Evolutionary conservation across 2,329 filamentous ascomycete species (phyloP).

Genomic region (Aspergillus luchuensis): DNA sequence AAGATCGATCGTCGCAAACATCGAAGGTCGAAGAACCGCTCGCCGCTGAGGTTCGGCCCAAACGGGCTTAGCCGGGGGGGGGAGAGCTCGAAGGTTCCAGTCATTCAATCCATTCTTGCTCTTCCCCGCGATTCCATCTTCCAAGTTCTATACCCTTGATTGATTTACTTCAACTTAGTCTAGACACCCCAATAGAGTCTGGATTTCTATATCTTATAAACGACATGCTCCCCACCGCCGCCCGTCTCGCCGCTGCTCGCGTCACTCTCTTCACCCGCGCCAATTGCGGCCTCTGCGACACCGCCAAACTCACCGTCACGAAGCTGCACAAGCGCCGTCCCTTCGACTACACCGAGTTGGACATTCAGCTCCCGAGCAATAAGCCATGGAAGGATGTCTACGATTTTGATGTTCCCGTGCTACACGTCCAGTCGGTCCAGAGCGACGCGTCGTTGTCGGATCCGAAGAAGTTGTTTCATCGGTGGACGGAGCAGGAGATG

Average conservation of each 20-base stretch:
- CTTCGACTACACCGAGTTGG: slow-evolving; percentile 60
- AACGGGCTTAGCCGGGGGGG: slow-evolving; percentile 35
- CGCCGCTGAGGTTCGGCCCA: slow-evolving; percentile 22
- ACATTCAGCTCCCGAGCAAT: slow-evolving; percentile 59
- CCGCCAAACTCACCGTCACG: slow-evolving; percentile 59
- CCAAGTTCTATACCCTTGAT: not conserved
- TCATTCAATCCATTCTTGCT: slow-evolving; percentile 9
- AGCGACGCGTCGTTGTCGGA: slow-evolving; percentile 59
- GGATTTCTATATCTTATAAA: no score
- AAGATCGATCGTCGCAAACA: slow-evolving; percentile 7
- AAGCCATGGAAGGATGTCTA: slow-evolving; percentile 62
- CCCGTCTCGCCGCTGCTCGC: slow-evolving; percentile 38
- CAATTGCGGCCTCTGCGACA: slow-evolving; percentile 62
- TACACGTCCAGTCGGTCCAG: slow-evolving; percentile 57
- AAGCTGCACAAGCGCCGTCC: slow-evolving; percentile 55
- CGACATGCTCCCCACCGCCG: slow-evolving; percentile 37
- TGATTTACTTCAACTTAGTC: not conserved
- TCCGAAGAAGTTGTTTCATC: slow-evolving; percentile 63
- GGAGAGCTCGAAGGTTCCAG: slow-evolving; percentile 47
- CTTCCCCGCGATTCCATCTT: not conserved
- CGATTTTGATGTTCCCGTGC: slow-evolving; percentile 66
- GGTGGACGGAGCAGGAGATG: slow-evolving; percentile 61
- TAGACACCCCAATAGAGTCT: no score
- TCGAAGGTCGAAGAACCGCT: slow-evolving; percentile 15
- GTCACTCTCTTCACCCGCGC: slow-evolving; percentile 64